Evolutionary conservation across 2,329 filamentous ascomycete species (phyloP), one percentile per base, ranked within the genome.

Genomic region (Cercospora citrullina): DNA sequence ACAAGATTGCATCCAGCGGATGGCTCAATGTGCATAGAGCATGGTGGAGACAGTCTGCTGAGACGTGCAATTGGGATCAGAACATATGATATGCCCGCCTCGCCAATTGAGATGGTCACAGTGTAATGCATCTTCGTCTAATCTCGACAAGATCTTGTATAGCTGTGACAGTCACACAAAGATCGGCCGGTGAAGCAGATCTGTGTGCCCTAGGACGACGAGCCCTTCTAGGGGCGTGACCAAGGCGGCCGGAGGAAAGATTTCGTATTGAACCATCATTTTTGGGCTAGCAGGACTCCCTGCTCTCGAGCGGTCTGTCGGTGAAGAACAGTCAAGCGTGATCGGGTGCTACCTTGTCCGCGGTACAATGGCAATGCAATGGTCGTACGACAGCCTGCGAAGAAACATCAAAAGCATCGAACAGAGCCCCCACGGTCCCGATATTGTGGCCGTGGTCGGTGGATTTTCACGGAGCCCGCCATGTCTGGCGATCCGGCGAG

Each of bases 361-460:
- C 48, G 48, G 48, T 16, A 53, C 10, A 53, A 14, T 10, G 48
- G 26, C 48, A 3, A 30, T 59, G 28, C 48, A 53, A 30, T 36
- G 55, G 61, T 55, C 48, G 61, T 63, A 51, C 61, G 18, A 55
- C 55, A 39, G 36, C 36, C 36, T 39, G 36, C 36, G n/a, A n/a
- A 5, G 36, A 39, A 39, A 39, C 61, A 33, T 31, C 21, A 14
- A 42, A n/a, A 45, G 10, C 60, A 14, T 42, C 33, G 33, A 48
- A 30, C 14, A 33, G 36, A 18, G 26, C 14, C 23, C 16, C 60
- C 60, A 48, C 60, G 21, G 21, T 42, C 55, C 33, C 55, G 33
- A 59, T 26, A 36, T 53, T 60, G 63, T 48, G 63, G 33, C 63
- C 63, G 42, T 39, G 63, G 51, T 64, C 31, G 51, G 51, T 63